These are phyloP conservation scores for Neofusicoccum laricinum DNA, from an alignment of 2,329 filamentous ascomycete species.

Conservation along the genomic window DNA sequence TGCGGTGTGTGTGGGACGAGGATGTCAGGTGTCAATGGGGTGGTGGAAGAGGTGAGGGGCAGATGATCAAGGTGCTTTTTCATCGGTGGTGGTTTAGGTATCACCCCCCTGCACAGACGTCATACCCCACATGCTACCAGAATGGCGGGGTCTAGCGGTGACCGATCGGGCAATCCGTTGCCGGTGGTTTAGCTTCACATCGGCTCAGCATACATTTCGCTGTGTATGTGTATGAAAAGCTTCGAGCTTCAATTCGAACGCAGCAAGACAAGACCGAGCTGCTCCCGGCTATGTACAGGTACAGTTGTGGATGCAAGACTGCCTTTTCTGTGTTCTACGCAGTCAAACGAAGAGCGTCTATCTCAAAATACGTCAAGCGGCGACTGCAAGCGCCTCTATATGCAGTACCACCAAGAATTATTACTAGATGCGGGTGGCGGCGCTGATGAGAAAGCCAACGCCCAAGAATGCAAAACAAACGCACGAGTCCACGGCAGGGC, in stretches of 20 bases:
- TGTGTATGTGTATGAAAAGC: too few species aligned
- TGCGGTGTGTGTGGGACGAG: neutral
- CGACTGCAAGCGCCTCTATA: constrained; percentile 10
- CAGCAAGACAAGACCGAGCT: neutral
- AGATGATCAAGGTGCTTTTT: too few species aligned
- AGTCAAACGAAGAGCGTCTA: neutral
- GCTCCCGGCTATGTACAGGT: neutral
- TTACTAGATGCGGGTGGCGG: constrained; percentile 7
- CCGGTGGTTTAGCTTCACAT: too few species aligned
- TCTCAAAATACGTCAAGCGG: neutral
- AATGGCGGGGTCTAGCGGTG: too few species aligned
- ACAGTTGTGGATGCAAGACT: neutral
- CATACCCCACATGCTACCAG: too few species aligned
- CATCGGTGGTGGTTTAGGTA: too few species aligned
- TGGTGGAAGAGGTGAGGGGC: too few species aligned
- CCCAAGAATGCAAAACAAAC: constrained; percentile 7
- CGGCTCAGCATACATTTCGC: too few species aligned
- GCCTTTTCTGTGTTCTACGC: neutral
- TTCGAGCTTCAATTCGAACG: neutral
- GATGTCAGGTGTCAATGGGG: too few species aligned
- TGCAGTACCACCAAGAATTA: constrained; percentile 4
- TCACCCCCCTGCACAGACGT: too few species aligned
- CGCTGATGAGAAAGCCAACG: neutral
- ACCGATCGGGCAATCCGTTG: too few species aligned
- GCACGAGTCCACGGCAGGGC: neutral